Evolutionary conservation across 257 asterid species (phyloP), one percentile per base, ranked within the genome.

Genomic region (Catharanthus roseus): DNA sequence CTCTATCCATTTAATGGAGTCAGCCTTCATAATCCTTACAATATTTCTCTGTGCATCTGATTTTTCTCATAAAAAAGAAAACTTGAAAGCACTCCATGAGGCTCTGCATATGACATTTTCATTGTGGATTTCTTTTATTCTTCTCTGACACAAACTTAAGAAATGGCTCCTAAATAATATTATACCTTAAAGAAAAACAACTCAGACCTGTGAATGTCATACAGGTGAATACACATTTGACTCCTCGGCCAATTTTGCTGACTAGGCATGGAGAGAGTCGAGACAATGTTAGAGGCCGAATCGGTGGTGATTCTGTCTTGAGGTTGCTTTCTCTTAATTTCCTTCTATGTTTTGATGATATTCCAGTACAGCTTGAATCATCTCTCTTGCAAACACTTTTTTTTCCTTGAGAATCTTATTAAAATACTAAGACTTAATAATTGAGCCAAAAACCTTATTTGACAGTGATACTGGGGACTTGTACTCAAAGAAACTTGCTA

Each of bases 241-340:
- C 97, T 29, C 99, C 99, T 64, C 96, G 99, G 49, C 99, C 99
- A 78, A 95, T 95, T 74, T 83, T 95, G 80, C 97, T 95, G 39
- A 95, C 99, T 56, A 85, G 99, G 86, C 99, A 95, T 73, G 99
- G 99, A 74, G 99, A 95, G 87, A 95, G 99, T 86, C 84, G 80
- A 53, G 83, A 88, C 78, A 95, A 95, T 82, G 97, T 95, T 77
- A 88, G 97, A 89, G 95, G 93, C 71, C 91, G 97, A 77, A 95
- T 95, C 75, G 99, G 97, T 38, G 99, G 99, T 74, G 99, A 95
- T 83, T 89, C 96, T 68, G 93, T 82, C 67, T 61, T 91, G 78
- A 95, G 99, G 97, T 95, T 66, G 26, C 72, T 76, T 71, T 56
- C 41, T 26, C 26, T 31, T 38, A 19, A 60, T 38, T 6, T 47